Percentiles rank a stretch among this genome's conserved stretches.
phyloP scores from a whole-genome alignment of 2,329 filamentous ascomycete genomes.

The Botryosphaeria dothidea region DNA sequence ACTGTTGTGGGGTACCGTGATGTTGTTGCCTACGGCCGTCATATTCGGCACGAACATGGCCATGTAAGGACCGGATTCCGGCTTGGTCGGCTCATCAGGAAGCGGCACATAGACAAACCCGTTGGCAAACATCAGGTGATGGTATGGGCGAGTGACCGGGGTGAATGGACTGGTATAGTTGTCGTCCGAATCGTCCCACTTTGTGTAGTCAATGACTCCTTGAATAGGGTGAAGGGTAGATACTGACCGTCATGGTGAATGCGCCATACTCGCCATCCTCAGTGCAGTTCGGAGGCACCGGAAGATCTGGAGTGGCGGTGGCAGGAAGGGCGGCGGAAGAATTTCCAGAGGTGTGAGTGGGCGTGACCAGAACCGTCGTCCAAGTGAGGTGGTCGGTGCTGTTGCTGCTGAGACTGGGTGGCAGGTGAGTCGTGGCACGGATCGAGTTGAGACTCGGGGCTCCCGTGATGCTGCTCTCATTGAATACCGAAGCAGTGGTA shows the following conservation, averaged over 20 bases:
- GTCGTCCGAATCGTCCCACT: constrained; percentile 32
- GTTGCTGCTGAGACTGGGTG: too few relatives aligned
- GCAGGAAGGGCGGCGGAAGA: not conserved
- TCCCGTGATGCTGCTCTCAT: too few relatives aligned
- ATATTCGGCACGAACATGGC: constrained; percentile 48
- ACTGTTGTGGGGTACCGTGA: constrained; percentile 32
- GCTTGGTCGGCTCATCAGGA: constrained; percentile 45
- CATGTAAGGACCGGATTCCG: constrained; percentile 48
- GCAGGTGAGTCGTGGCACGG: too few relatives aligned
- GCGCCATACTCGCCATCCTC: constrained; percentile 44
- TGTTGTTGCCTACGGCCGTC: constrained; percentile 24
- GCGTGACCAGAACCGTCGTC: too few relatives aligned
- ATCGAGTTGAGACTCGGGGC: too few relatives aligned
- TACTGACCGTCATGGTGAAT: constrained; percentile 36
- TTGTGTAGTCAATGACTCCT: constrained; percentile 26
- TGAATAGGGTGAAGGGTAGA: constrained; percentile 21
- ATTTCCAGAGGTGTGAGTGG: too few relatives aligned
- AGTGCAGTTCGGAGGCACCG: not conserved
- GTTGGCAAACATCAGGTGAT: constrained; percentile 53
- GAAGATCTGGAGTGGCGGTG: not conserved
- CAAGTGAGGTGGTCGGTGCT: too few relatives aligned
- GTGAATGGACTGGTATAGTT: constrained; percentile 34
- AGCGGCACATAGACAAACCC: constrained; percentile 52
- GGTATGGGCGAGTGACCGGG: constrained; percentile 50
- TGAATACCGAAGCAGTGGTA: too few relatives aligned